These are phyloP conservation scores for Cardamine chenopodiifolia DNA, from an alignment of 345 rosid genomes.

Conservation along the genomic window DNA sequence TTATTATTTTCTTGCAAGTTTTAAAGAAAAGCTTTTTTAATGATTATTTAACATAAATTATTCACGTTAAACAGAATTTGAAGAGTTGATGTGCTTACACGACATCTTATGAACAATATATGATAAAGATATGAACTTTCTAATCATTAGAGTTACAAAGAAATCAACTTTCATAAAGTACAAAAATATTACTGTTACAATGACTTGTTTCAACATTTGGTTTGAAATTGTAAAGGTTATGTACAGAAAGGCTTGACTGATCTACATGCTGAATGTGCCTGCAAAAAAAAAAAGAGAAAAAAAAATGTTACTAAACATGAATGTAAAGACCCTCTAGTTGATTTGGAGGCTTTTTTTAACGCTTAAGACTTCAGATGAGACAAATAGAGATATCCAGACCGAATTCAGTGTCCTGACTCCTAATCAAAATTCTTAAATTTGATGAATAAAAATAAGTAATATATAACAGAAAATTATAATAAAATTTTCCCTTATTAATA, in stretches of 20 bases:
- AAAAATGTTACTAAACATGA: neutral
- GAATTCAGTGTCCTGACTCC: neutral
- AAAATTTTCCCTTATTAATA: neutral
- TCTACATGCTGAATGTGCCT: neutral
- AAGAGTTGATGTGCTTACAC: neutral
- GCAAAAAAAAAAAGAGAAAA: neutral
- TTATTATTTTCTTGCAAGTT: slow-evolving; percentile 19
- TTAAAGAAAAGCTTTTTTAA: slow-evolving; percentile 12
- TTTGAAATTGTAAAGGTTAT: neutral
- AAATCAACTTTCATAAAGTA: neutral
- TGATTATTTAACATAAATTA: neutral
- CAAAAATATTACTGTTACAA: neutral
- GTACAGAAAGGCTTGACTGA: neutral
- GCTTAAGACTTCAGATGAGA: neutral
- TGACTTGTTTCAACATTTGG: neutral
- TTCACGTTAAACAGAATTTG: neutral
- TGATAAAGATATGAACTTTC: neutral
- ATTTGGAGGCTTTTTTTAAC: neutral
- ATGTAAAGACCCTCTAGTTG: neutral
- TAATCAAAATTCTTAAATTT: neutral
- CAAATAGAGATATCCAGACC: no score
- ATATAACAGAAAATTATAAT: no score
- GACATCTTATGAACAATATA: neutral
- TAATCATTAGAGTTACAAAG: neutral
- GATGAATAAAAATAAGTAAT: neutral